Evolutionary conservation across 208 protist genomes (phyloP), one percentile per base, ranked within the genome.

Genomic region (Acanthamoeba culbertsoni): DNA sequence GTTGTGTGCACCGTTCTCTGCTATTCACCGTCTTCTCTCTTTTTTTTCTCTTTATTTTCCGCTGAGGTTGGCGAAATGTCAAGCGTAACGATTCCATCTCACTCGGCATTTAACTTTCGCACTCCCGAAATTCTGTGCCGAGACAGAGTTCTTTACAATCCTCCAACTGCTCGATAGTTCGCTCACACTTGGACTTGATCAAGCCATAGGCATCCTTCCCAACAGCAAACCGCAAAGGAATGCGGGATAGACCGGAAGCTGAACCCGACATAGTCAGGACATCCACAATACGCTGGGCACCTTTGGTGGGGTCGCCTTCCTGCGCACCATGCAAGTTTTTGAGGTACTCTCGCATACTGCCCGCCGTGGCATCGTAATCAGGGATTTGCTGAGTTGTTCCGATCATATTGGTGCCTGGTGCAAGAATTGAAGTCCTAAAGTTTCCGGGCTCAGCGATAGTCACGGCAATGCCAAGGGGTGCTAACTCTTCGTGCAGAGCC

Each of bases 291-390:
- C 62, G 33, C 40, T 93, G 31, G 23, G 90, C 62, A 1, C 57
- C 43, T 35, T 93, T 93, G 37, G 46, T 40, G n/a, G 90, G 90
- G 79, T 93, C 90, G 14, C 90, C 90, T 35, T n/a, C 31, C 59
- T 93, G 90, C 42, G 43, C 86, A 7, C 53, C 31, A 53, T 86
- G 23, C 26, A 86, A 2, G 42, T 4, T 31, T 7, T 62, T 23
- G 8, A 88, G 79, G 53, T 33, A 2, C n/a, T 84, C 2, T 35
- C 8, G 35, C 23, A 51, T n/a, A 14, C 33, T 31, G 28, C 71
- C 16, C 33, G 28, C 71, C 23, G 71, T 82, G 7, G 7, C 6
- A 5, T 79, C 90, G 57, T 93, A 93, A 59, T 93, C 90, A n/a
- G 62, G 4, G 45, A 93, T 43, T 5, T 43, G 33, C 10, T 8